These are phyloP conservation scores for Prosopis cineraria DNA, from an alignment of 306 rosid genomes.

Conservation along the genomic window DNA sequence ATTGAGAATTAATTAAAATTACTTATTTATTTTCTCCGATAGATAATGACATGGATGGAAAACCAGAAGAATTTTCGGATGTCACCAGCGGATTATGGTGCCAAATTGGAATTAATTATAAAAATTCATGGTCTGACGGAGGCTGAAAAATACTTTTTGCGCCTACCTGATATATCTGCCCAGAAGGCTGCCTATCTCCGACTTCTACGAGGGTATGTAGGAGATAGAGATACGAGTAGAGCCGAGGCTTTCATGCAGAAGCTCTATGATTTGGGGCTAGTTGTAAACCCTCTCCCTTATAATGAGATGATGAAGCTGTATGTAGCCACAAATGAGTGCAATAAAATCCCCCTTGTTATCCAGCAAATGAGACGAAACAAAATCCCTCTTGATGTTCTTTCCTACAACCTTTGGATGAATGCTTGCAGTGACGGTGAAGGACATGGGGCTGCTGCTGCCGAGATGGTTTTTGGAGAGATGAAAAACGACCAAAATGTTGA, in stretches of 20 bases:
- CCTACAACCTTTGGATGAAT: constrained; percentile 89
- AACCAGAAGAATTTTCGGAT: constrained; percentile 41
- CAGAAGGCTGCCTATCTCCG: constrained; percentile 63
- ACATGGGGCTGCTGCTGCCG: constrained; percentile 52
- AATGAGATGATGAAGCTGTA: constrained; percentile 95
- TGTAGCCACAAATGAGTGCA: constrained; percentile 54
- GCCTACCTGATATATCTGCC: constrained; percentile 49
- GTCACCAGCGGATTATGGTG: constrained; percentile 57
- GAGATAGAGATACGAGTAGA: constrained; percentile 49
- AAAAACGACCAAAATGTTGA: constrained; percentile 57
- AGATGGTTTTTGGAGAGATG: constrained; percentile 64
- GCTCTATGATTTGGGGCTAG: constrained; percentile 67
- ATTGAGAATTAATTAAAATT: constrained; percentile 19
- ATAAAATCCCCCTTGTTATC: constrained; percentile 71
- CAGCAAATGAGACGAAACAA: constrained; percentile 68
- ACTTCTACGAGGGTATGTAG: constrained; percentile 64
- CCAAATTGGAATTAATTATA: constrained; percentile 59
- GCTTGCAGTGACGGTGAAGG: constrained; percentile 54
- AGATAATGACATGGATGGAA: constrained; percentile 71
- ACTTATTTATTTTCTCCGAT: constrained; percentile 20
- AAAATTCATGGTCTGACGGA: constrained; percentile 51
- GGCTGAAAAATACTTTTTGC: constrained; percentile 68
- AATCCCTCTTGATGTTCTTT: constrained; percentile 60
- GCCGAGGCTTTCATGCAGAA: constrained; percentile 77
- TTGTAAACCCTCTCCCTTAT: constrained; percentile 60